Conservation (phyloP, 2,329 filamentous ascomycete genomes). For the Aspergillus pseudoviridinutans region DNA sequence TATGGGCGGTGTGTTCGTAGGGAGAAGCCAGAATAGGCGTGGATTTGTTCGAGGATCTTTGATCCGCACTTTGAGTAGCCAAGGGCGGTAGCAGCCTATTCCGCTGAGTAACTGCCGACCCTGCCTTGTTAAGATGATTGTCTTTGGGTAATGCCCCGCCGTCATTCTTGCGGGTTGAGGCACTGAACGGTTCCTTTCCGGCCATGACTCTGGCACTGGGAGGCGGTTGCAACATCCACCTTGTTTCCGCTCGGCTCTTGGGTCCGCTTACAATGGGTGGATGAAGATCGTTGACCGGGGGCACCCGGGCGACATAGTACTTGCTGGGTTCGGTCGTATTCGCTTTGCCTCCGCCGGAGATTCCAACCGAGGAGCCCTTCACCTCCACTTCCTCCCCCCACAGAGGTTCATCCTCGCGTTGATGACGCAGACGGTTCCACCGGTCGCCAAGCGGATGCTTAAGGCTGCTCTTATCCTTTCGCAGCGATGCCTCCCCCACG, state of each 20-base stretch:
- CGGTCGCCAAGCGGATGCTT: conserved; percentile 48
- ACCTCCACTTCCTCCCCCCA: conserved; percentile 63
- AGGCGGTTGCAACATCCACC: conserved; percentile 91
- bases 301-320: conserved; percentile 61
- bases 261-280: conserved; percentile 78
- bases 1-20: conserved; percentile 1
- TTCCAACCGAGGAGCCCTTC: conserved; percentile 53
- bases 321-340: conserved; percentile 42
- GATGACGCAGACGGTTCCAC: conserved; percentile 76
- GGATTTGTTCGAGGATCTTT: conserved; percentile 3
- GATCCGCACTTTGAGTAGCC: conserved; percentile 3
- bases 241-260: conserved; percentile 64
- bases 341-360: conserved; percentile 38
- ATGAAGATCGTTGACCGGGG: conserved; percentile 80
- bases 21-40: conserved; percentile 2
- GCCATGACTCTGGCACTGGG: conserved; percentile 89
- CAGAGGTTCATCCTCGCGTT: conserved; percentile 81
- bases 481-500: conserved; percentile 27
- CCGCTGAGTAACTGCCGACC: background rate
- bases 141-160: conserved; percentile 11
- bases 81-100: conserved; percentile 12
- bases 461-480: conserved; percentile 46
- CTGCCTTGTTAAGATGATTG: conserved; percentile 1
- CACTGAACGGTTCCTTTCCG: conserved; percentile 59
- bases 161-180: conserved; percentile 19